A percentile compares a stretch with the other conserved stretches of the same genome.
These are phyloP conservation scores for Saccharomyces mikatae DNA, from an alignment of 805 yeast species.

Conservation along the genomic window DNA sequence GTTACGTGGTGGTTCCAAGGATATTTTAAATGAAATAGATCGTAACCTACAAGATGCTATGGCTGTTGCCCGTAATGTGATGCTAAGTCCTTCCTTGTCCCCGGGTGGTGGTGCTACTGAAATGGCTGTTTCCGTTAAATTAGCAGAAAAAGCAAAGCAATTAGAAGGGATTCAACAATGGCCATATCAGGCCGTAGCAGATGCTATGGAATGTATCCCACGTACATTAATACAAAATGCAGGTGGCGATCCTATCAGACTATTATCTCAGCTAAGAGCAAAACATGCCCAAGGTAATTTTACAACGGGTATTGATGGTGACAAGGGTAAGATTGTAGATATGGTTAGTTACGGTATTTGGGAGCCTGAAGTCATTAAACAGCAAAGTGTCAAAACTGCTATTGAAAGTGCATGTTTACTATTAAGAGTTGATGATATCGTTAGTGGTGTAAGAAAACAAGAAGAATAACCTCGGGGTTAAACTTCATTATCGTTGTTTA, in stretches of 20 bases:
- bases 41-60: slow-evolving; percentile 96
- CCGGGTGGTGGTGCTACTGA: slow-evolving; percentile 99
- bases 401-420: slow-evolving; percentile 93
- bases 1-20: slow-evolving; percentile 94
- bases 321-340: slow-evolving; percentile 85
- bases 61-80: slow-evolving; percentile 93
- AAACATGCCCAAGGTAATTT: slow-evolving; percentile 86
- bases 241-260: slow-evolving; percentile 91
- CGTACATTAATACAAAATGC: slow-evolving; percentile 95
- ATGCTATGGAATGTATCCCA: slow-evolving; percentile 97
- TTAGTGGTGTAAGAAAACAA: slow-evolving; percentile 78
- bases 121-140: slow-evolving; percentile 88
- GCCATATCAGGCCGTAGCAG: slow-evolving; percentile 98
- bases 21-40: slow-evolving; percentile 90
- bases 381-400: slow-evolving; percentile 95
- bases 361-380: slow-evolving; percentile 98
- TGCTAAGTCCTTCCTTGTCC: slow-evolving; percentile 86
- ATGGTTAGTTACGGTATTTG: slow-evolving; percentile 95
- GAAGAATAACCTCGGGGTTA: slow-evolving; percentile 14
- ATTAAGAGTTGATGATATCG: slow-evolving; percentile 94
- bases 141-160: slow-evolving; percentile 83
- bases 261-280: slow-evolving; percentile 85
- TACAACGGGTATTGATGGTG: slow-evolving; percentile 93
- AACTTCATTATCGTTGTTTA: not conserved
- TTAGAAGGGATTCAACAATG: slow-evolving; percentile 94